These are phyloP conservation scores for Scedosporium dehoogii DNA, from an alignment of 2,329 filamentous ascomycete genomes.

Conservation along the genomic window DNA sequence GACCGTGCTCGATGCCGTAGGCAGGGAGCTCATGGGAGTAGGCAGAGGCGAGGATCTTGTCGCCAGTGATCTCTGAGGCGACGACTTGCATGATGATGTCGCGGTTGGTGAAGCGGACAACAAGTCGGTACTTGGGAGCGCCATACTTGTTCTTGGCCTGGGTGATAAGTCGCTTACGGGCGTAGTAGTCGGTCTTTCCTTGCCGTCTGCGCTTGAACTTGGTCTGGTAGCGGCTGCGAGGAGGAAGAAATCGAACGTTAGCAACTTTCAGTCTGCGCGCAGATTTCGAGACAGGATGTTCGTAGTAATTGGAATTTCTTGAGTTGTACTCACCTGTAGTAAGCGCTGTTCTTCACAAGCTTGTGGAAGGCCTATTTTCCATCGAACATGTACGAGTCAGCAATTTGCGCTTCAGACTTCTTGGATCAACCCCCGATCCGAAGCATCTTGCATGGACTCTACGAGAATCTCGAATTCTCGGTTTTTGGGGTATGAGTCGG, in stretches of 20 bases:
- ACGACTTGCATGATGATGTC: constrained; percentile 99
- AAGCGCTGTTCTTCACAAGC: constrained; percentile 93
- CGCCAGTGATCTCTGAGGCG: constrained; percentile 88
- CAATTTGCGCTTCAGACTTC: constrained; percentile 96
- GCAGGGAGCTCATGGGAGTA: constrained; percentile 97
- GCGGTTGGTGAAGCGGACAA: constrained; percentile 98
- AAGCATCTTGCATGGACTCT: constrained; percentile 98
- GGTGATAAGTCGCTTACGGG: constrained; percentile 97
- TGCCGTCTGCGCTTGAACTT: constrained; percentile 97
- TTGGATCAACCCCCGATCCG: constrained; percentile 40
- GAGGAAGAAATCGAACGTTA: constrained; percentile 18
- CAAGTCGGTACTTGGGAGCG: constrained; percentile 98
- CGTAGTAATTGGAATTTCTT: too few species aligned
- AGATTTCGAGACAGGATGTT: too few species aligned
- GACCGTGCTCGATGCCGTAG: constrained; percentile 96
- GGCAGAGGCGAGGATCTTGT: constrained; percentile 90
- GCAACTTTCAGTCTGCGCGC: constrained; percentile 8
- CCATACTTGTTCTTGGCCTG: constrained; percentile 99
- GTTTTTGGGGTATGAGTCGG: constrained; percentile 15
- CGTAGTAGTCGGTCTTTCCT: constrained; percentile 99
- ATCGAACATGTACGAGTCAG: constrained; percentile 71
- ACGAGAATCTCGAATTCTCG: constrained; percentile 11
- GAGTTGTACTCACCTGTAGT: constrained; percentile 73
- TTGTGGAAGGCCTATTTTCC: constrained; percentile 73
- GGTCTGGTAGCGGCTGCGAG: constrained; percentile 85